A percentile compares a stretch with the other conserved stretches of the same genome.
Evolutionary conservation across 192 early-diverging fungal species (phyloP).

Genomic region (Backusella macrospora): DNA sequence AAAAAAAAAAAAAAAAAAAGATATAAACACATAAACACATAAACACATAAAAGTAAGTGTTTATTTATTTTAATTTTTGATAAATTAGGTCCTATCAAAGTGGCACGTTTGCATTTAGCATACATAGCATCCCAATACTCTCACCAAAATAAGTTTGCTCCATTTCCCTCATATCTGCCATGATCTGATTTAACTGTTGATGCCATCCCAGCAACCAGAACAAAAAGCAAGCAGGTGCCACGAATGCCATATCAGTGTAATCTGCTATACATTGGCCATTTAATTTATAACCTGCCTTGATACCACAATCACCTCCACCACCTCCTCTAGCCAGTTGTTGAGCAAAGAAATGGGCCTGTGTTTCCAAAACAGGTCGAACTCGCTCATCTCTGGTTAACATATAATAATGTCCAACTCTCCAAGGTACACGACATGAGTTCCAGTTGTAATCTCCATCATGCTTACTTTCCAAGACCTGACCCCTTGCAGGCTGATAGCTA

Average conservation of each 20-base stretch:
- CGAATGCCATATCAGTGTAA: slow-evolving; percentile 55
- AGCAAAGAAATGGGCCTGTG: slow-evolving; percentile 50
- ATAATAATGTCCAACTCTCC: slow-evolving; percentile 55
- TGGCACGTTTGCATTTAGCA: slow-evolving; percentile 49
- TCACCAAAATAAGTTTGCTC: slow-evolving; percentile 60
- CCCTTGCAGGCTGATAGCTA: slow-evolving; percentile 39
- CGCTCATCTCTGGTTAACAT: slow-evolving; percentile 49
- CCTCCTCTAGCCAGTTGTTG: slow-evolving; percentile 26
- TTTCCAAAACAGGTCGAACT: slow-evolving; percentile 42
- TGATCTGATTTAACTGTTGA: slow-evolving; percentile 33
- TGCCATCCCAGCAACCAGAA: slow-evolving; percentile 55
- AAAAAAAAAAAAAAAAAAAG: background rate
- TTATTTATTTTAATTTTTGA: background rate
- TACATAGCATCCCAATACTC: slow-evolving; percentile 54
- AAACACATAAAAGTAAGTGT: background rate
- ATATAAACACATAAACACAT: slow-evolving; percentile 9
- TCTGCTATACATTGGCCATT: slow-evolving; percentile 47
- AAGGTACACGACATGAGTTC: slow-evolving; percentile 62
- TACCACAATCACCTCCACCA: slow-evolving; percentile 32
- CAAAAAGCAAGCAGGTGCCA: slow-evolving; percentile 52
- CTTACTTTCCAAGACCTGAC: slow-evolving; percentile 53
- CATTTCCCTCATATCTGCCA: slow-evolving; percentile 49
- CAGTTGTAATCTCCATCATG: slow-evolving; percentile 55
- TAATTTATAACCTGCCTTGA: slow-evolving; percentile 52
- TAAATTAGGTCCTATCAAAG: slow-evolving; percentile 25